These are phyloP conservation scores for Suillus spraguei DNA, from an alignment of 768 basidiomycete species.

Conservation along the genomic window DNA sequence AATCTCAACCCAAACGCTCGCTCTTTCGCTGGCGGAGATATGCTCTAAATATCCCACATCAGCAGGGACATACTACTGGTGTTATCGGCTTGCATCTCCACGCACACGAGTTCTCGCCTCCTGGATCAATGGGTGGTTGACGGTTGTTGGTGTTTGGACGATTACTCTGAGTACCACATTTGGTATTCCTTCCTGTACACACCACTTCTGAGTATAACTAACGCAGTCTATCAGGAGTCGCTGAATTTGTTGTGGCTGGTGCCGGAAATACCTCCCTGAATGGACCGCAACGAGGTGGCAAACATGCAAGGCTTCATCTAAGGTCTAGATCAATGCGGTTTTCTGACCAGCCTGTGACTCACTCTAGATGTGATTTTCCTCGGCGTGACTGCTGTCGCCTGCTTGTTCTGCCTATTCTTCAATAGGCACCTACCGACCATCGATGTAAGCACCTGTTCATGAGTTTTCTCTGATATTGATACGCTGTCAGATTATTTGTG, in stretches of 20 bases:
- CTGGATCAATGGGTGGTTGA: conserved; percentile 74
- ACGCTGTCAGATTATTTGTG: conserved; percentile 50
- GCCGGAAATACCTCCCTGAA: conserved; percentile 54
- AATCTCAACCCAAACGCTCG: conserved; percentile 47
- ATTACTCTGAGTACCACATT: conserved; percentile 67
- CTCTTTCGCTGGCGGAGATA: conserved; percentile 59
- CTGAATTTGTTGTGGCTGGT: conserved; percentile 62
- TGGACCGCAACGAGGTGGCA: conserved; percentile 64
- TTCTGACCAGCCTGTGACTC: conserved; percentile 15
- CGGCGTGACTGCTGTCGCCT: conserved; percentile 49
- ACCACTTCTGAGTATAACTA: too few species aligned
- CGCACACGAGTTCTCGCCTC: conserved; percentile 51
- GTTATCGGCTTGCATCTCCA: conserved; percentile 59
- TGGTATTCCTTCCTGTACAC: too few species aligned
- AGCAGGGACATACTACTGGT: conserved; percentile 69
- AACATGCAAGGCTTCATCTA: conserved; percentile 43
- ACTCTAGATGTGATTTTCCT: conserved; percentile 55
- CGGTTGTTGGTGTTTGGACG: conserved; percentile 71
- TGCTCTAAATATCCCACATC: conserved; percentile 64
- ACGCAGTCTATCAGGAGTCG: too few species aligned
- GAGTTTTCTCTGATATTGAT: conserved; percentile 6
- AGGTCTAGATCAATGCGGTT: background rate
- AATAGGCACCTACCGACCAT: conserved; percentile 52
- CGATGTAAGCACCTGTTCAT: conserved; percentile 39
- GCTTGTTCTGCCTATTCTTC: conserved; percentile 56